Conservation (phyloP, 202 grass and related monocot genomes). For the Zoysia matrella region DNA sequence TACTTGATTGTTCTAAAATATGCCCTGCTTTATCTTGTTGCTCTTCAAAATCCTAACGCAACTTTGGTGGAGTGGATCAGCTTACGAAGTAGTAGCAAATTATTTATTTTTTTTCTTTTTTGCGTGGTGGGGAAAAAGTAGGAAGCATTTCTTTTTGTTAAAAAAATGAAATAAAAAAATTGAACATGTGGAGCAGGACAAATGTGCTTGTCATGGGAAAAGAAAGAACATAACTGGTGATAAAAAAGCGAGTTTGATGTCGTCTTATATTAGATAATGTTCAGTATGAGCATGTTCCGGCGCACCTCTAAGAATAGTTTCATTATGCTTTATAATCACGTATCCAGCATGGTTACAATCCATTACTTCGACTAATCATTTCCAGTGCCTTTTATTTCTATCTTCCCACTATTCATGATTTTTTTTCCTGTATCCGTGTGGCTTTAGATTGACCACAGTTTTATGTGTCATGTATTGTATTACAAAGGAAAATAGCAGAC, state of each 20-base stretch:
- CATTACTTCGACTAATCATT: neutral
- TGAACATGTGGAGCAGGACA: neutral
- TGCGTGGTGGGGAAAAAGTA: no score
- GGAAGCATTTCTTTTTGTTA: neutral
- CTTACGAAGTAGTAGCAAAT: neutral
- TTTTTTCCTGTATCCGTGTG: neutral
- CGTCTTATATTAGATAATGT: neutral
- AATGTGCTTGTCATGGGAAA: neutral
- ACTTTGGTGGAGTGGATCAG: neutral
- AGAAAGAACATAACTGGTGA: neutral
- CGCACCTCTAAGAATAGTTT: neutral
- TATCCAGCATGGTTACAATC: neutral
- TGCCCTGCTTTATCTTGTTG: neutral
- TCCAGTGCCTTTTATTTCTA: neutral
- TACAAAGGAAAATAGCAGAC: constrained; percentile 68
- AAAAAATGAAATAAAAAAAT: neutral
- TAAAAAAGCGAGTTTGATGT: neutral
- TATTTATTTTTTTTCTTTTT: neutral
- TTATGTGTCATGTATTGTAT: neutral
- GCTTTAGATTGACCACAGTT: neutral
- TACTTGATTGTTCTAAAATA: neutral
- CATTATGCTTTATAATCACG: neutral
- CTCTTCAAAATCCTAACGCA: neutral
- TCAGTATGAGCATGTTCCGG: no score
- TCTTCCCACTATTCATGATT: neutral